Base-by-base conservation (phyloP, 116 monocot species). In the Posidonia oceanica region DNA sequence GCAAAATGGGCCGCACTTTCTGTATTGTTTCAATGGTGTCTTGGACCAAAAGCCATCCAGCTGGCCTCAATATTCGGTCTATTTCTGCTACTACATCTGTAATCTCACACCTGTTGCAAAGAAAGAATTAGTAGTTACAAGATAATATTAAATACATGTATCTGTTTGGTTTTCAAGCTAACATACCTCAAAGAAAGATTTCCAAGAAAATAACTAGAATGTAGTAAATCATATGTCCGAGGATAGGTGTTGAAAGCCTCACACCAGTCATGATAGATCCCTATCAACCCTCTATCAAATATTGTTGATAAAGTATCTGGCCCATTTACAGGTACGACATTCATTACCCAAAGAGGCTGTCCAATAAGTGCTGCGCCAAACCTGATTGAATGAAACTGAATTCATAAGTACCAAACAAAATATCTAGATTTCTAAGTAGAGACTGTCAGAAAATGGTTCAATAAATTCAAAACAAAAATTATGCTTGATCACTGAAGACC, bases 221-320 rank as follows among this genome's bases (percentile, higher is more conserved):
- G 92, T 4, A 91, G 75, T 14, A 89, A 74, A 80, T 89, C 91
- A 63, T 96, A 96, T 14, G 88, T 91, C n/a, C 91, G 91, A 59
- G 91, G 91, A 77, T 96, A 96, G 20, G 89, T 91, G 66, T 83
- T 91, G 73, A 91, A 96, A 38, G 96, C 60, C 79, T 96, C 91
- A 76, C 96, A 96, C 89, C 88, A 96, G 70, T 96, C 91, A 59
- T 96, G 89, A 73, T 96, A 96, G 57, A 83, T 67, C 41, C 96
- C 91, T 64, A 91, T 85, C 54, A 96, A 54, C 18, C 89, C 96
- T 77, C 92, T 83, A 39, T 81, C 78, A 57, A 87, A 87, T 61
- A 91, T 84, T 66, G 77, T 63, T 4, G 79, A 64, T 67, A 89
- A 72, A 55, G 91, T 89, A 79, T 91, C 88, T 21, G 67, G 77